A percentile compares a stretch with the other conserved stretches of the same genome.
phyloP scores from a whole-genome alignment of 192 early-diverging fungal species.

The Diversispora eburnea region DNA sequence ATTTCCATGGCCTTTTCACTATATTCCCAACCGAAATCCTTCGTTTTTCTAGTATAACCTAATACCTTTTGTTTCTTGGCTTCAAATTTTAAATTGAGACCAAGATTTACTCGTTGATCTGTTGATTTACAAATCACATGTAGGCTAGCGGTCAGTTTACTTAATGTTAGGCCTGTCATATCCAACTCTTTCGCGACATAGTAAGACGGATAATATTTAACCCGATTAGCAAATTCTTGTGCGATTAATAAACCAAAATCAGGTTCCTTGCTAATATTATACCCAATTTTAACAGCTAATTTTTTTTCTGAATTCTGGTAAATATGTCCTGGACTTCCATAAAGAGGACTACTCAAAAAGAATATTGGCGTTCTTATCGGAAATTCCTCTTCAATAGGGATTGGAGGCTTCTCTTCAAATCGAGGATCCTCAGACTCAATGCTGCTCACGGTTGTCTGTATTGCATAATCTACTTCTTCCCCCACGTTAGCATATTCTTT shows the following conservation, averaged over 20 bases:
- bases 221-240: constrained; percentile 18
- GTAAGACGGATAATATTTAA: constrained; percentile 50
- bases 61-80: constrained; percentile 79
- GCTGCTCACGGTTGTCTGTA: constrained; percentile 59
- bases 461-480: constrained; percentile 46
- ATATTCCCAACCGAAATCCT: constrained; percentile 79
- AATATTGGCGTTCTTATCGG: constrained; percentile 69
- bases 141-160: constrained; percentile 82
- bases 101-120: constrained; percentile 67
- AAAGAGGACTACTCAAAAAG: constrained; percentile 72
- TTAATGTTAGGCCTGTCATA: constrained; percentile 64
- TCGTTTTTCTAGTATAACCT: constrained; percentile 77
- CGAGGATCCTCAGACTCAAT: constrained; percentile 67
- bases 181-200: constrained; percentile 64
- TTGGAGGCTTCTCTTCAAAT: constrained; percentile 65
- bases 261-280: constrained; percentile 35
- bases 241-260: constrained; percentile 50
- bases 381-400: constrained; percentile 66
- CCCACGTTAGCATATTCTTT: constrained; percentile 63
- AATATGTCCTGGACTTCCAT: constrained; percentile 71
- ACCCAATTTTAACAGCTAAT: constrained; percentile 39
- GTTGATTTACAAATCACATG: constrained; percentile 56
- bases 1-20: constrained; percentile 73
- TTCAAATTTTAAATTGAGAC: constrained; percentile 91
- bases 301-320: constrained; percentile 48